Base-by-base conservation (phyloP, 805 yeast genomes). In the Spencermartinsiella europaea region DNA sequence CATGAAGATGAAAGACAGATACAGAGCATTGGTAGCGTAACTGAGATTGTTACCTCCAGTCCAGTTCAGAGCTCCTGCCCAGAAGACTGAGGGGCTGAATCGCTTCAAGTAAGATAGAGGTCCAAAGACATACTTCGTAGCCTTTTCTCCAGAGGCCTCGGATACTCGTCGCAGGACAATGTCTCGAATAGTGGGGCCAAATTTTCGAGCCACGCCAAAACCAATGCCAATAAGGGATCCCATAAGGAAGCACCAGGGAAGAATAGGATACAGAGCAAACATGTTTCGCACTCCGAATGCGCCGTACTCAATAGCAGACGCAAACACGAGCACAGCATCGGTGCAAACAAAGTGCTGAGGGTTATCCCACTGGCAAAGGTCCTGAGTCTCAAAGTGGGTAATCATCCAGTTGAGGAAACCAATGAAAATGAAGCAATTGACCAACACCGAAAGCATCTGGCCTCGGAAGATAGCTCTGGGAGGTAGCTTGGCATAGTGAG, bases 211-310 rank as follows among this genome's bases (percentile, higher is more conserved):
- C 7, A 52, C 39, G 35, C 40, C 44, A 41, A 38, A 63, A 57
- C 14, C 31, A 15, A 38, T 38, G 21, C 42, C 42, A n/a, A 60
- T 60, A 17, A 53, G 38, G 16, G 62, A 59, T 12, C 88, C 87
- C 46, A 78, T 67, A 21, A 81, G 65, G 69, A 82, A 81, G 50
- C 84, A 77, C 75, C 79, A 81, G 49, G 72, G 71, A 36, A 82
- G 65, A n/a, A 74, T 65, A 1, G 87, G 86, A 35, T 45, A 45
- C 3, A 40, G 40, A 17, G 34, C n/a, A 35, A 45, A 45, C 34
- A 39, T 27, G 28, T 40, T 45, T 38, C 28, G 38, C 22, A 45
- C 25, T 27, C 48, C 48, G 39, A 45, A 45, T 12, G 37, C 42
- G 15, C 46, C 46, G 37, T 37, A 61, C 22, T 54, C 46, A 15